These are phyloP conservation scores for Lotmaria passim DNA, from an alignment of 208 protist species.

Conservation along the genomic window DNA sequence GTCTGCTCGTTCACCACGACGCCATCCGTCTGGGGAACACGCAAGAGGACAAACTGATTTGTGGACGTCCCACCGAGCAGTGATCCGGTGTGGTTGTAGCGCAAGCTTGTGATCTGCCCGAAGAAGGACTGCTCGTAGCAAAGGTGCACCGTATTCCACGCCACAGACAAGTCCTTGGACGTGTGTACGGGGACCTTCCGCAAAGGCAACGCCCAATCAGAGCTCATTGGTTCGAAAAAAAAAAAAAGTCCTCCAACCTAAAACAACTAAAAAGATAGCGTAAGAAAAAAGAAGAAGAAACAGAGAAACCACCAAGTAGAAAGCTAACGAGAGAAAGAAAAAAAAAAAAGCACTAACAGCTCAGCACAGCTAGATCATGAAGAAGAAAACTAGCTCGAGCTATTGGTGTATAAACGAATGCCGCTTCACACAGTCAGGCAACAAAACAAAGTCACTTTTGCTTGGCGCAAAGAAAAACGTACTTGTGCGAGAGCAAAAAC, in stretches of 20 bases:
- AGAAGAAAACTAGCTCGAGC: not conserved
- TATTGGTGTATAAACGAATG: not conserved
- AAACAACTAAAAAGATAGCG: not conserved
- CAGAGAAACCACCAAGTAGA: not conserved
- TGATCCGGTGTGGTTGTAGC: conserved; percentile 68
- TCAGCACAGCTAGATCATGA: not conserved
- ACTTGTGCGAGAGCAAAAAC: not conserved
- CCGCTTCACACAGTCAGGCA: too few species aligned
- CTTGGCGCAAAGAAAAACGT: too few species aligned
- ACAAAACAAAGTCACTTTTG: too few species aligned
- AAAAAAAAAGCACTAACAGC: not conserved
- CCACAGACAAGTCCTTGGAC: conserved; percentile 57
- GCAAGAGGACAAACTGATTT: conserved; percentile 80
- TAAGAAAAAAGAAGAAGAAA: conserved; percentile 1
- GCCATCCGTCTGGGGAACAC: conserved; percentile 77
- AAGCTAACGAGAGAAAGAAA: not conserved
- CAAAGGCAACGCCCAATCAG: conserved; percentile 73
- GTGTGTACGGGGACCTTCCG: conserved; percentile 53
- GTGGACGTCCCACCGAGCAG: conserved; percentile 74
- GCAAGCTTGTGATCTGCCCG: conserved; percentile 70
- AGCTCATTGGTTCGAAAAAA: conserved; percentile 31
- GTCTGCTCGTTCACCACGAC: conserved; percentile 84
- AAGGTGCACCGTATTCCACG: conserved; percentile 77
- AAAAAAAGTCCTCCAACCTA: not conserved
- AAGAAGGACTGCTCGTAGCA: conserved; percentile 91